Evolutionary conservation across 2,329 filamentous ascomycete genomes (phyloP).

Genomic region (Colletotrichum siamense): DNA sequence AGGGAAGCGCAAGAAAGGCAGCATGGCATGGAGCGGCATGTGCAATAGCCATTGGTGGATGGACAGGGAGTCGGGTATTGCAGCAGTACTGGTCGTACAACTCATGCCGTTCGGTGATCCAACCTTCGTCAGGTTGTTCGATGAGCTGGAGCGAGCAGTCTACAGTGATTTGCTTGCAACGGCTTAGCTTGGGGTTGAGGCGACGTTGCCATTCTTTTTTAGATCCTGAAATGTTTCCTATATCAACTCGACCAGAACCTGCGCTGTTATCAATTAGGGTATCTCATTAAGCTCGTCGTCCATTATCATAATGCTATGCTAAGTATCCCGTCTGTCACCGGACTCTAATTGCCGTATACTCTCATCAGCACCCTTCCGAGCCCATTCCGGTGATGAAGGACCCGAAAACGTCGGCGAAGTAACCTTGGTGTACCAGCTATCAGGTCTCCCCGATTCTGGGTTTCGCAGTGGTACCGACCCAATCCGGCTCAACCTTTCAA

Average conservation of each 20-base stretch:
- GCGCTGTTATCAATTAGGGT: not conserved
- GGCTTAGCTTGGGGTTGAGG: not conserved
- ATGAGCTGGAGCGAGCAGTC: conserved; percentile 44
- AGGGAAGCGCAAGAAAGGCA: conserved; percentile 45
- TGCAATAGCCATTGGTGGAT: conserved; percentile 49
- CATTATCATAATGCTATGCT: not conserved
- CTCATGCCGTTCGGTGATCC: conserved; percentile 43
- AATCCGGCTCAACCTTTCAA: not conserved
- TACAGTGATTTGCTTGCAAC: conserved; percentile 32
- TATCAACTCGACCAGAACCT: not conserved
- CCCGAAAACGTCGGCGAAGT: not conserved
- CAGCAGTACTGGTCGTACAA: conserved; percentile 42
- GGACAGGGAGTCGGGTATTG: conserved; percentile 43
- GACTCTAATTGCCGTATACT: not conserved
- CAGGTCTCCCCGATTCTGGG: not conserved
- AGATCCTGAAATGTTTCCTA: not conserved
- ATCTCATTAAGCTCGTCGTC: not conserved
- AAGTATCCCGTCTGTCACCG: not conserved
- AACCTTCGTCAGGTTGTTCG: conserved; percentile 37
- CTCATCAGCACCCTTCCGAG: not conserved
- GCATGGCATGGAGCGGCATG: conserved; percentile 49
- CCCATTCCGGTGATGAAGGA: not conserved
- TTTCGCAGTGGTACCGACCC: not conserved
- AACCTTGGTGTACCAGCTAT: not conserved
- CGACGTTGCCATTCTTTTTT: not conserved